Evolutionary conservation across 176 grass and related monocot species (phyloP), one percentile per base, ranked within the genome.

Genomic region (Alopecurus myosuroides): DNA sequence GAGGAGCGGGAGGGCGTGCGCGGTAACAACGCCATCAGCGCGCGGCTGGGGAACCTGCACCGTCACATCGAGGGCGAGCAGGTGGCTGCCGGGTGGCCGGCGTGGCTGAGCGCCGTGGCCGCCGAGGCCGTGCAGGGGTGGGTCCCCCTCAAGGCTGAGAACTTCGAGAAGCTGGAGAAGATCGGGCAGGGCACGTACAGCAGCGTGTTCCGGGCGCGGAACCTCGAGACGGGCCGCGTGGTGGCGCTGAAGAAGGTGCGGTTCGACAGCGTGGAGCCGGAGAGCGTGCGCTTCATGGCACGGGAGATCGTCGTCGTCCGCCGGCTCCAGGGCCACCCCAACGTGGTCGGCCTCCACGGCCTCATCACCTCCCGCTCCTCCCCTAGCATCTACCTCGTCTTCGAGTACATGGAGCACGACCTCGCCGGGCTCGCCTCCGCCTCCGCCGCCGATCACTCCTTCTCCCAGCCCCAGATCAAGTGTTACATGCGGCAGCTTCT

Each of bases 361-460:
- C 37, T 91, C 85, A n/a, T 91, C 89, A 62, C 89, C 85, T 87
- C 85, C 30, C 81, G 85, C 40, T 76, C 76, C 60, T 91, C 85
- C 31, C 8, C 44, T 33, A 48, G 61, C 85, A 18, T 94, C 77
- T 98, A 96, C 85, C 97, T 98, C 76, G 84, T 96, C 31, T 98
- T 98, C 73, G 97, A 98, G 89, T 98, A 98, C 85, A 96, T 98
- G 93, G 97, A 98, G 75, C 97, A 98, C 77, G 97, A 96, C 89
- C 93, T 98, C 11, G 81, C 89, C 70, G 92, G 92, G 0, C 92
- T 94, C 37, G 92, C 87, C 52, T 89, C 62, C 76, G 67, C 85
- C 68, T 89, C 62, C 81, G 74, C 85, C 76, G 33, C 81, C 81
- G 85, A 87, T 81, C 7, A 81, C 81, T 26, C 85, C 68, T 91